These are phyloP conservation scores for Fraxinus quadrangulata DNA, from an alignment of 257 asterid genomes.

Conservation along the genomic window DNA sequence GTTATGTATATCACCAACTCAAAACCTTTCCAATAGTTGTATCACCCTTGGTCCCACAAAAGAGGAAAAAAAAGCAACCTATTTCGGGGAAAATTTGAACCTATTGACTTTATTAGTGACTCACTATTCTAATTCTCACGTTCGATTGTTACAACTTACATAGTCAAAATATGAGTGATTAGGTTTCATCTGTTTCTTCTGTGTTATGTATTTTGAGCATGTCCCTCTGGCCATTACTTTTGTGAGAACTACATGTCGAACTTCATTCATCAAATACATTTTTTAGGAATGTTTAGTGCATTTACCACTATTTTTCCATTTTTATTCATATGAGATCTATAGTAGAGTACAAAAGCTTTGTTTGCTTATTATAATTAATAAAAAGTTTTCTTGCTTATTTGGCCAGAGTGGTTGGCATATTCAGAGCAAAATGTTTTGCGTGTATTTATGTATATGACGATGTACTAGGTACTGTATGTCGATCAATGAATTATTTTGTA, in stretches of 20 bases:
- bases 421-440: background rate
- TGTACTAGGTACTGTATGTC: slow-evolving; percentile 8
- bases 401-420: background rate
- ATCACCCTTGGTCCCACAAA: background rate
- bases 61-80: background rate
- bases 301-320: background rate
- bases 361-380: background rate
- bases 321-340: background rate
- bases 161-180: background rate
- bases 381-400: background rate
- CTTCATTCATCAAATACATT: background rate
- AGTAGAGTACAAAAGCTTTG: slow-evolving; percentile 5
- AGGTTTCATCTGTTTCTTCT: background rate
- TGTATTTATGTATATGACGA: background rate
- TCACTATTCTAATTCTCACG: background rate
- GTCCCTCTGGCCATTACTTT: background rate
- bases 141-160: background rate
- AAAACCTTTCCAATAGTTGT: background rate
- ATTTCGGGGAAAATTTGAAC: background rate
- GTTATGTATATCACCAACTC: background rate
- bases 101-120: background rate
- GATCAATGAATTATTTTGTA: background rate
- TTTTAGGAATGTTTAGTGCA: background rate
- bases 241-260: background rate
- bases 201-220: background rate